Evolutionary conservation across 2,329 filamentous ascomycete genomes (phyloP).

Genomic region (Albophoma yamanashiensis): DNA sequence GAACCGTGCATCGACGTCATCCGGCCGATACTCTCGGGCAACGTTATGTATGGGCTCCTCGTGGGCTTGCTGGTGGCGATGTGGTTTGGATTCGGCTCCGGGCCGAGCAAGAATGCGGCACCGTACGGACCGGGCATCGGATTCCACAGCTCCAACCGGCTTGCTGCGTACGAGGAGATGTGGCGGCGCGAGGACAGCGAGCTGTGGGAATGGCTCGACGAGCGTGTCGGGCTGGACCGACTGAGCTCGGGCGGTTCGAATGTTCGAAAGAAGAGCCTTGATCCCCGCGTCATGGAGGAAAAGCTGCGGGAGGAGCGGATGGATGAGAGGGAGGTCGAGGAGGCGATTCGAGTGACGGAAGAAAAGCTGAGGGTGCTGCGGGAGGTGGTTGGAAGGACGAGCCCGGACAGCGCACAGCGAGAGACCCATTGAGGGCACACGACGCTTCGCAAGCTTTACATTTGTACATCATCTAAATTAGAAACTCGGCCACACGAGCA

Average conservation of each 20-base stretch:
- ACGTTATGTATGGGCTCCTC: slow-evolving; percentile 66
- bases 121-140: slow-evolving; percentile 22
- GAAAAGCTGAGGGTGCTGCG: slow-evolving; percentile 72
- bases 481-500: neutral
- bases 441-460: neutral
- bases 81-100: slow-evolving; percentile 58
- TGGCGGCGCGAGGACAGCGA: slow-evolving; percentile 83
- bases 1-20: slow-evolving; percentile 61
- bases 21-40: slow-evolving; percentile 61
- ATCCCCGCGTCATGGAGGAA: slow-evolving; percentile 48
- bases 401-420: neutral
- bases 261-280: slow-evolving; percentile 34
- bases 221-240: slow-evolving; percentile 64
- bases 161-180: slow-evolving; percentile 84
- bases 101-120: slow-evolving; percentile 23
- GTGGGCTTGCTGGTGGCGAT: slow-evolving; percentile 62
- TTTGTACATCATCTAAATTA: slow-evolving; percentile 1
- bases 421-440: neutral
- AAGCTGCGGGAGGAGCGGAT: slow-evolving; percentile 49
- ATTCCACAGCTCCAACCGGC: slow-evolving; percentile 45
- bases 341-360: slow-evolving; percentile 79
- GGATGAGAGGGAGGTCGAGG: slow-evolving; percentile 61
- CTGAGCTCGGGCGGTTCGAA: slow-evolving; percentile 25
- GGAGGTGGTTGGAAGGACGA: slow-evolving; percentile 49
- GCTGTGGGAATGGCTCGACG: slow-evolving; percentile 88